These are phyloP conservation scores for Tetradesmus obliquus DNA, from an alignment of 139 green algal species.

Conservation along the genomic window DNA sequence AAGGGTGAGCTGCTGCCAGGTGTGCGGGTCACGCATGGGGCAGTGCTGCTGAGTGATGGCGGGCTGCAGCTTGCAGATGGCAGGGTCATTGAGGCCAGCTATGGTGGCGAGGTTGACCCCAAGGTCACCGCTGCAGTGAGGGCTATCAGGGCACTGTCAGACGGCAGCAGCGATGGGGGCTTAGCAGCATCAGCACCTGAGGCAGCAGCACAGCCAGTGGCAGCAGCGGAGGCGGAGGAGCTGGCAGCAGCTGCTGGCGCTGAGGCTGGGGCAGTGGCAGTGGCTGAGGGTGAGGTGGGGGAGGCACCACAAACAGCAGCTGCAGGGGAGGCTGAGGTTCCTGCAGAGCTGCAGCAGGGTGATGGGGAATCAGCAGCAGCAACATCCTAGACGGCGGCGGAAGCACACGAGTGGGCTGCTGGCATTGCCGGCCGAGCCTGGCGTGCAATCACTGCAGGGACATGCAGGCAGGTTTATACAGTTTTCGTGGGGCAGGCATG, in stretches of 20 bases:
- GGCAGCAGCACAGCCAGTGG: background rate
- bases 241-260: background rate
- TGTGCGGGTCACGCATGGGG: background rate
- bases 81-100: background rate
- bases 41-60: background rate
- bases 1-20: background rate
- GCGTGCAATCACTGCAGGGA: background rate
- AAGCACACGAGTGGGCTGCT: background rate
- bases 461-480: background rate
- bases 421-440: background rate
- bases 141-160: background rate
- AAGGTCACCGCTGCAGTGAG: background rate
- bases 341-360: background rate
- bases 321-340: background rate
- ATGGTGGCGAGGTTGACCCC: background rate
- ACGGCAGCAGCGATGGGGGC: background rate
- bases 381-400: background rate
- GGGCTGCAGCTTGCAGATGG: background rate
- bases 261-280: background rate
- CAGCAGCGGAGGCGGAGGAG: background rate
- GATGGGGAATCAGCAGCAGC: background rate
- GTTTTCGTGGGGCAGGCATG: background rate
- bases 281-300: background rate
- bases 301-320: background rate
- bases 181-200: background rate